phyloP scores from a whole-genome alignment of 495 filamentous ascomycete genomes.

The Penicillium fimorum region DNA sequence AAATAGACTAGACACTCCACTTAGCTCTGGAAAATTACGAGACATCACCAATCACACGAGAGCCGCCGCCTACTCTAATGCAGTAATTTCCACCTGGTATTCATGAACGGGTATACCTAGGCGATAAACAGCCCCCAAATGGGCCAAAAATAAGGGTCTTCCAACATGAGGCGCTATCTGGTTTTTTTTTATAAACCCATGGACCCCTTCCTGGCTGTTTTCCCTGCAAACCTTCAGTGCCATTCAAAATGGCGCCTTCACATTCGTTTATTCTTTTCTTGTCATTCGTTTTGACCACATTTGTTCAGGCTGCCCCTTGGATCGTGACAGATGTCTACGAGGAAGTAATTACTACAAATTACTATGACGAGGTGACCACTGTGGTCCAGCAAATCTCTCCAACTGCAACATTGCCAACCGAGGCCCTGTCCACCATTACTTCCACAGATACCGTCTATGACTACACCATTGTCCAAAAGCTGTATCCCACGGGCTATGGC shows the following conservation, averaged over 20 bases:
- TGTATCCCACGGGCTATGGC: constrained; percentile 33
- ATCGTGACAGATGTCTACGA: constrained; percentile 33
- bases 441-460: constrained; percentile 16
- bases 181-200: constrained; percentile 3
- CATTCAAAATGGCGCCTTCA: constrained; percentile 21
- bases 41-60: constrained; percentile 8
- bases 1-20: constrained; percentile 1
- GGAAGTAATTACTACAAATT: constrained; percentile 14
- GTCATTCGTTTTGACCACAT: constrained; percentile 25
- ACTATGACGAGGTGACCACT: constrained; percentile 14
- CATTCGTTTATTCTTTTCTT: constrained; percentile 23
- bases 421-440: constrained; percentile 33
- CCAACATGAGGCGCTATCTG: background rate
- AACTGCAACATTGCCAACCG: constrained; percentile 28
- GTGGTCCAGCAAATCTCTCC: constrained; percentile 25
- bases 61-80: constrained; percentile 6
- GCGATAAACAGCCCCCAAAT: constrained; percentile 6
- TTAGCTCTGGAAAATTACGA: constrained; percentile 1
- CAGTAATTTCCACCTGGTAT: constrained; percentile 9
- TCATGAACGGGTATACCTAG: background rate
- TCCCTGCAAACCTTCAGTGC: background rate
- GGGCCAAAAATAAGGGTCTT: constrained; percentile 3
- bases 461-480: constrained; percentile 35
- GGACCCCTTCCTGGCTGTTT: background rate
- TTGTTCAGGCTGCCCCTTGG: constrained; percentile 33